Evolutionary conservation across 495 filamentous ascomycete genomes (phyloP), one percentile per base, ranked within the genome.

Genomic region (Aspergillus conjunctus): DNA sequence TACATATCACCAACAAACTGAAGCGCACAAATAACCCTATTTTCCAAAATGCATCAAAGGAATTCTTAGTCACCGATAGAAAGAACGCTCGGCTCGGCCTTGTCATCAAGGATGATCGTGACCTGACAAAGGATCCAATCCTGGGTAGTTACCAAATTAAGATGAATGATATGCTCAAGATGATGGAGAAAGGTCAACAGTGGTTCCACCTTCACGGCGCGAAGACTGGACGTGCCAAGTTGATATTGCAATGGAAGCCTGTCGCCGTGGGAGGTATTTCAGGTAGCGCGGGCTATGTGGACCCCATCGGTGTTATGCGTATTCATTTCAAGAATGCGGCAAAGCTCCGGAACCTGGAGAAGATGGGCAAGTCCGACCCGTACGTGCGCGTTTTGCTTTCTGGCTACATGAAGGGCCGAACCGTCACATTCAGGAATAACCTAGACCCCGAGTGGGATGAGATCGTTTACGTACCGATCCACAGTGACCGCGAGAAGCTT

Each of bases 1-100:
- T 98, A 14, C 89, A 93, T 63, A 81, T 81, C 46, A 92, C 91
- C 31, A 89, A 89, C 72, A 96, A 90, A 67, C 81, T 97, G 60
- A 98, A 97, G 82, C 88, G 93, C 31, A 97, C 91, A 56, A 99
- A 98, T 78, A 92, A 94, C 68, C 94, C 94, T 7, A 88, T 97
- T 61, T 99, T 90, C 85, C 88, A 92, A 39, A 85, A 96, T 68
- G 89, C 88, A 2, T 88, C 87, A 58, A 96, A 96, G 76, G 94
- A 98, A 68, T 82, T 98, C 63, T 81, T 99, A 56, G 89, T 99
- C 67, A 97, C 92, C 0, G 91, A 99, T 69, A 86, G 91, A 41
- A 97, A 93, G 80, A 84, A 79, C 66, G 92, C 93, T 46, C 92
- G 88, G 63, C 81, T 99, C 48, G 95, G 93, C 55, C 75, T 98